Evolutionary conservation across 148 eudicot genomes (phyloP).

Genomic region (Camellia lanceoleosa): DNA sequence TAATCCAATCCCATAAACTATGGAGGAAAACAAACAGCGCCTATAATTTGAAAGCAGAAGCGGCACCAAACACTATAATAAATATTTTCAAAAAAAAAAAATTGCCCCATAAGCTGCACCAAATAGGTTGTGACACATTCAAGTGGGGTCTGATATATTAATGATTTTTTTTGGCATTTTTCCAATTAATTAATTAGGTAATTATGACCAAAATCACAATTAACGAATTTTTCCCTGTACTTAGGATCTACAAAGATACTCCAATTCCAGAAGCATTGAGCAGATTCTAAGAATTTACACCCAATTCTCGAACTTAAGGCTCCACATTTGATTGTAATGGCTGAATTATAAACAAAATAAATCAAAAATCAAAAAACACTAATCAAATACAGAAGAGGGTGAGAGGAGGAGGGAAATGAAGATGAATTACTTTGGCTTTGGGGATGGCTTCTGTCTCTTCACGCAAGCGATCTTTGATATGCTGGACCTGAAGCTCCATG

Average conservation of each 20-base stretch:
- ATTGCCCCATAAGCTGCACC: no score
- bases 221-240: not conserved
- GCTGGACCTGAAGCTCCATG: slow-evolving; percentile 83
- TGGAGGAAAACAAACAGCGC: no score
- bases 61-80: no score
- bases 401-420: not conserved
- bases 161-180: not conserved
- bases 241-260: not conserved
- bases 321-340: not conserved
- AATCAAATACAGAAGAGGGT: not conserved
- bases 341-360: not conserved
- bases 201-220: not conserved
- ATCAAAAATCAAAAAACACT: not conserved
- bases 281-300: not conserved
- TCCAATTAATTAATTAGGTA: not conserved
- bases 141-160: no score
- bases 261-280: not conserved
- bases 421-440: slow-evolving; percentile 65
- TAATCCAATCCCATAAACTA: no score
- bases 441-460: slow-evolving; percentile 86
- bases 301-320: not conserved
- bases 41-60: no score
- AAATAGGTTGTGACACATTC: no score
- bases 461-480: slow-evolving; percentile 60
- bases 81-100: no score